phyloP scores from a whole-genome alignment of 2,329 filamentous ascomycete genomes.

The Coniochaeta sp. region DNA sequence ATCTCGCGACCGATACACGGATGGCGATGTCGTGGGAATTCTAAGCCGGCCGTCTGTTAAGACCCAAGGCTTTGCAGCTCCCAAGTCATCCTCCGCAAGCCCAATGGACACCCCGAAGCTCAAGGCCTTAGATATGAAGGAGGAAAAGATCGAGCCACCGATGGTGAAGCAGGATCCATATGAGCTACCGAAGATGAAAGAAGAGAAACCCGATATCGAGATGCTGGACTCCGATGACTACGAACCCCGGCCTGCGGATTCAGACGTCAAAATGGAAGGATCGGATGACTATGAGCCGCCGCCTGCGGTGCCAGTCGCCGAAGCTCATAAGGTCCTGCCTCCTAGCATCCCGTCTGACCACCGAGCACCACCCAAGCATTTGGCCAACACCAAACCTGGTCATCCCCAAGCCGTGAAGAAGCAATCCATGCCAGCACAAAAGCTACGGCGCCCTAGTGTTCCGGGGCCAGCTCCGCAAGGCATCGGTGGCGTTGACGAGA shows the following conservation, averaged over 20 bases:
- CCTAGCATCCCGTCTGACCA: neutral
- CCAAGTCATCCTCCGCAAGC: neutral
- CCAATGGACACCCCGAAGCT: neutral
- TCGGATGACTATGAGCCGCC: conserved; percentile 1
- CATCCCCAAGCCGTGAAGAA: neutral
- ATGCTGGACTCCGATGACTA: neutral
- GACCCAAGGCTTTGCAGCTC: conserved; percentile 17
- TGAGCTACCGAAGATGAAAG: neutral
- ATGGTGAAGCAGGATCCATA: neutral
- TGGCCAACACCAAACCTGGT: neutral
- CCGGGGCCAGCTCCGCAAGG: neutral
- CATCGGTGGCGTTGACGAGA: neutral
- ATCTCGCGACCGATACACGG: conserved; percentile 66
- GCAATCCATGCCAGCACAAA: neutral
- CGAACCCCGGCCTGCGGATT: neutral
- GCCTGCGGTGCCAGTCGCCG: neutral
- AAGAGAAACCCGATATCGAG: neutral
- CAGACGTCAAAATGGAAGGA: neutral
- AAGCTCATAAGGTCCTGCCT: neutral
- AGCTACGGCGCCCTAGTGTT: neutral
- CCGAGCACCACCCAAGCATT: neutral
- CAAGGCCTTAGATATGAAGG: conserved; percentile 2
- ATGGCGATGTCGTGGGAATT: conserved; percentile 48
- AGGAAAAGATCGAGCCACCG: neutral
- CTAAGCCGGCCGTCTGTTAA: conserved; percentile 35